These are phyloP conservation scores for Torulaspora indica DNA, from an alignment of 805 yeast species.

Conservation along the genomic window DNA sequence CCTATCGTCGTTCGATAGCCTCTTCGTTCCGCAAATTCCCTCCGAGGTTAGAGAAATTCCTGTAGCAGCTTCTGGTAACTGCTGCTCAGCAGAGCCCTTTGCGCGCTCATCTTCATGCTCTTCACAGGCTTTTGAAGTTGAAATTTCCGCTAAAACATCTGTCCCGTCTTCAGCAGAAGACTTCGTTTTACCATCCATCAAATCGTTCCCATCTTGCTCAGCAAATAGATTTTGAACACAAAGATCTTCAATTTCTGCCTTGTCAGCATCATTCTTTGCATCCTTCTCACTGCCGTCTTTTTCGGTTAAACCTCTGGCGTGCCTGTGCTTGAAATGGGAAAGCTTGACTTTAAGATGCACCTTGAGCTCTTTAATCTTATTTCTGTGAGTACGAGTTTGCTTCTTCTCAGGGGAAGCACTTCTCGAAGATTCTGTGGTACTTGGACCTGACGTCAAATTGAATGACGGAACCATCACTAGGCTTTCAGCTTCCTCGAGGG, in stretches of 20 bases:
- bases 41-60: background rate
- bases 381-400: constrained; percentile 3
- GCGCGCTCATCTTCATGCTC: background rate
- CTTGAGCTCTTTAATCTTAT: constrained; percentile 11
- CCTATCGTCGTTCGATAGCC: constrained; percentile 1
- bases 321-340: constrained; percentile 6
- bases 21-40: constrained; percentile 1
- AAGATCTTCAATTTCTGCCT: background rate
- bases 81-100: background rate
- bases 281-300: background rate
- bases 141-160: background rate
- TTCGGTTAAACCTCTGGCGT: background rate
- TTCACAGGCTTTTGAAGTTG: background rate
- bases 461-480: constrained; percentile 12
- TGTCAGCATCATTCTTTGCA: background rate
- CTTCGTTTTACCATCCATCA: background rate
- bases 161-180: background rate
- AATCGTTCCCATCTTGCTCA: background rate
- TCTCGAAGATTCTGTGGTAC: background rate
- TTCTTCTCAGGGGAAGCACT: constrained; percentile 1
- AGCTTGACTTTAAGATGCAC: constrained; percentile 7
- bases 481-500: constrained; percentile 13
- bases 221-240: background rate
- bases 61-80: background rate
- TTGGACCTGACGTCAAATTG: background rate